These are phyloP conservation scores for Pseudonectria foliicola DNA, from an alignment of 2,329 filamentous ascomycete genomes.

Conservation along the genomic window DNA sequence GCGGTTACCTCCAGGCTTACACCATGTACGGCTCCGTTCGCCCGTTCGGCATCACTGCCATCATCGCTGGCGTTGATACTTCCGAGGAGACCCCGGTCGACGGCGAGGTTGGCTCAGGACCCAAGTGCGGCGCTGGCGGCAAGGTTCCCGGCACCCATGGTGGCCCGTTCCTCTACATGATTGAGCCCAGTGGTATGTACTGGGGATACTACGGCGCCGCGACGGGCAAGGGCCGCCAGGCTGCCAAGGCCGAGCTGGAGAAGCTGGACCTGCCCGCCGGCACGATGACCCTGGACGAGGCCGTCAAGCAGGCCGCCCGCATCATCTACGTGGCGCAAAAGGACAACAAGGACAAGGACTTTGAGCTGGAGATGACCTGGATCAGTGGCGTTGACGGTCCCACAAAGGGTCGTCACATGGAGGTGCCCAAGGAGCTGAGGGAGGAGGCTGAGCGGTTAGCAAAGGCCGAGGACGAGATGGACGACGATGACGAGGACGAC, in stretches of 20 bases:
- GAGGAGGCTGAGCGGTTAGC: constrained; percentile 92
- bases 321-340: constrained; percentile 98
- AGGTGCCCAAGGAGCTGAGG: constrained; percentile 82
- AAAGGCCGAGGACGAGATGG: constrained; percentile 80
- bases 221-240: constrained; percentile 92
- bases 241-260: constrained; percentile 96
- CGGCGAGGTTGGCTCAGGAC: constrained; percentile 80
- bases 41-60: constrained; percentile 93
- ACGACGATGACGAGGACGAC: constrained; percentile 64
- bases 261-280: constrained; percentile 83
- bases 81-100: constrained; percentile 81
- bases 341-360: constrained; percentile 99
- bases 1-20: constrained; percentile 93
- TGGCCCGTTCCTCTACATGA: constrained; percentile 95
- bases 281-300: constrained; percentile 72
- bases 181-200: constrained; percentile 93
- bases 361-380: constrained; percentile 99
- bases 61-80: constrained; percentile 88
- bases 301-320: constrained; percentile 89
- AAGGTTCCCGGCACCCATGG: constrained; percentile 71
- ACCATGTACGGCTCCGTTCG: constrained; percentile 95
- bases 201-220: constrained; percentile 99
- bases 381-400: constrained; percentile 78
- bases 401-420: constrained; percentile 86
- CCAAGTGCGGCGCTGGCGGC: constrained; percentile 72